phyloP scores from a whole-genome alignment of 1,139 yeast genomes.

The Suhomyces guaymorum region DNA sequence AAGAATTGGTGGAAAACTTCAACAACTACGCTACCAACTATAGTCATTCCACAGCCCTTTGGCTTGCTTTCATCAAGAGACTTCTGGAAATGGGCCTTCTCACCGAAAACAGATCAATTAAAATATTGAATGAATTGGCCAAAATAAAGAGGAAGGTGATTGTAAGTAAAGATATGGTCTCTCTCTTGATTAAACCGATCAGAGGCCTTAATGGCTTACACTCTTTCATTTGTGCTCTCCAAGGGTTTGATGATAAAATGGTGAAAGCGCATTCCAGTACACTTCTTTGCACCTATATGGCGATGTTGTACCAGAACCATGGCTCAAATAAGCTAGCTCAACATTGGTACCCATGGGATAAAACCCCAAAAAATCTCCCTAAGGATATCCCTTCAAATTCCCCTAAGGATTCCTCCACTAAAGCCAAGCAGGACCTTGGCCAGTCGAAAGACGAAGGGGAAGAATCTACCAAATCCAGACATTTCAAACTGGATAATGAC shows the following conservation, averaged over 20 bases:
- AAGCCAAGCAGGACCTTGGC: conserved; percentile 7
- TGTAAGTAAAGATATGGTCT: conserved; percentile 34
- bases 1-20: conserved; percentile 34
- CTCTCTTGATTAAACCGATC: conserved; percentile 31
- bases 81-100: conserved; percentile 37
- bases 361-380: too few species aligned
- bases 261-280: conserved; percentile 14
- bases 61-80: conserved; percentile 40
- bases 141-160: conserved; percentile 23
- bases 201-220: conserved; percentile 23
- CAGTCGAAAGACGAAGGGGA: too few species aligned
- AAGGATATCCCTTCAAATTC: too few species aligned
- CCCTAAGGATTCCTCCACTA: too few species aligned
- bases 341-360: conserved; percentile 23
- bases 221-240: conserved; percentile 19
- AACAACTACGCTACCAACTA: conserved; percentile 28
- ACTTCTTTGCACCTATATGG: conserved; percentile 35
- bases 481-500: too few species aligned
- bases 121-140: conserved; percentile 29
- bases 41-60: conserved; percentile 30
- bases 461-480: too few species aligned
- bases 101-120: conserved; percentile 30
- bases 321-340: conserved; percentile 13
- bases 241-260: conserved; percentile 10
- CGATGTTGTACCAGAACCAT: conserved; percentile 23